phyloP scores from a whole-genome alignment of 2,329 filamentous ascomycete genomes.

The Sporothrix phasma region DNA sequence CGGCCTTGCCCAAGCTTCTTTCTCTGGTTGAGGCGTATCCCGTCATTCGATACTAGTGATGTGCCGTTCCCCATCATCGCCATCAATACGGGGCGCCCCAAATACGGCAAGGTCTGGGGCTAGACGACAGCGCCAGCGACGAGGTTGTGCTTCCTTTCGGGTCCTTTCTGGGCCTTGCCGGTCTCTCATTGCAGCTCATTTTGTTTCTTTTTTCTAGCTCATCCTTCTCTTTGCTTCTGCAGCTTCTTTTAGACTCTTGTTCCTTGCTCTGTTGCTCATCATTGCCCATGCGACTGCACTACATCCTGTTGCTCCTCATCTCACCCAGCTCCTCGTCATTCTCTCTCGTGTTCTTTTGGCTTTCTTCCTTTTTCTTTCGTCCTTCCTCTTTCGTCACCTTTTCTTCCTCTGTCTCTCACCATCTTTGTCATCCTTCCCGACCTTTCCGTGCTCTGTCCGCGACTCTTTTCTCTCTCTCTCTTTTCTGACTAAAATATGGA shows the following conservation, averaged over 20 bases:
- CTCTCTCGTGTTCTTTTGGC: background rate
- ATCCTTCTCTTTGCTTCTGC: background rate
- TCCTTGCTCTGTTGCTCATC: constrained; percentile 4
- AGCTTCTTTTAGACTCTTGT: background rate
- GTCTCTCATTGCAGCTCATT: background rate
- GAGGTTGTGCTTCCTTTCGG: background rate
- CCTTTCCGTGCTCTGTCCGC: background rate
- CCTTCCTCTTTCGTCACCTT: background rate
- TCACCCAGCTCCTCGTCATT: background rate
- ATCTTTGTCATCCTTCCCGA: background rate
- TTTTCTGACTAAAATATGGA: background rate
- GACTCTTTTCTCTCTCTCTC: background rate
- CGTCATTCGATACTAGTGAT: background rate
- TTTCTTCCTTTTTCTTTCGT: background rate
- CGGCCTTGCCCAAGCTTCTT: background rate
- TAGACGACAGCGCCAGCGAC: background rate
- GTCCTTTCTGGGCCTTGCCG: background rate
- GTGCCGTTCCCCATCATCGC: background rate
- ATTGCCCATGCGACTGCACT: constrained; percentile 6
- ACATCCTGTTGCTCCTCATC: background rate
- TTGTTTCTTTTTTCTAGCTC: background rate
- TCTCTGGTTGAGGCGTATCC: background rate
- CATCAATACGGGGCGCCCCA: background rate
- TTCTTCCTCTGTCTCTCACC: background rate
- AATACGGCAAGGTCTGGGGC: background rate